Percentiles rank a stretch among this genome's conserved stretches.
Evolutionary conservation across 352 stramenopile species (phyloP).

Genomic region (Phytophthora hibernalis): DNA sequence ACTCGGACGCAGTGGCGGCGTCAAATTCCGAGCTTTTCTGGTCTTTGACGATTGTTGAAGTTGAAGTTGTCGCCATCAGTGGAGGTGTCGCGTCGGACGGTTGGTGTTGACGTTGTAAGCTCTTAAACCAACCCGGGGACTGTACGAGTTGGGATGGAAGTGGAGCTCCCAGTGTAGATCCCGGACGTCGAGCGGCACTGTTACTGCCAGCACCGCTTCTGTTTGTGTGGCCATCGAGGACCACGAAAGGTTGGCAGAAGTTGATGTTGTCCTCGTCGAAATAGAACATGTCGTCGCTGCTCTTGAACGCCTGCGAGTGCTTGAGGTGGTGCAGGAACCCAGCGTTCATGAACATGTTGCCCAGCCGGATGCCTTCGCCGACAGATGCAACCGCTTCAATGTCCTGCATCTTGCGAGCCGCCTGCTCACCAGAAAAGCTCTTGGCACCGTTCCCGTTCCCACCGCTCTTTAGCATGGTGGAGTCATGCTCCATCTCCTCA

Average conservation of each 20-base stretch:
- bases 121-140: slow-evolving; percentile 42
- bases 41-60: slow-evolving; percentile 11
- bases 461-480: slow-evolving; percentile 28
- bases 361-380: slow-evolving; percentile 52
- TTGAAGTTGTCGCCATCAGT: slow-evolving; percentile 15
- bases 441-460: slow-evolving; percentile 23
- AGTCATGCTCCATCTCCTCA: slow-evolving; percentile 43
- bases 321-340: slow-evolving; percentile 64
- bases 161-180: slow-evolving; percentile 34
- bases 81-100: slow-evolving; percentile 24
- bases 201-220: slow-evolving; percentile 13
- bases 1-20: slow-evolving; percentile 16
- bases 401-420: slow-evolving; percentile 47
- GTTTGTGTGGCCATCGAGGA: slow-evolving; percentile 39
- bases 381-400: slow-evolving; percentile 46
- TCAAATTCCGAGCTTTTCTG: slow-evolving; percentile 20
- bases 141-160: slow-evolving; percentile 43
- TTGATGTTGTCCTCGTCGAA: slow-evolving; percentile 57
- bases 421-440: slow-evolving; percentile 39
- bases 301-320: slow-evolving; percentile 51
- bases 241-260: slow-evolving; percentile 42
- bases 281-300: slow-evolving; percentile 48
- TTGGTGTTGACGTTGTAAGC: slow-evolving; percentile 32
- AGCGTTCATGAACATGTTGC: slow-evolving; percentile 67
- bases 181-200: slow-evolving; percentile 18